Evolutionary conservation across 106 monocot species (phyloP).

Genomic region (Ottelia alismoides): DNA sequence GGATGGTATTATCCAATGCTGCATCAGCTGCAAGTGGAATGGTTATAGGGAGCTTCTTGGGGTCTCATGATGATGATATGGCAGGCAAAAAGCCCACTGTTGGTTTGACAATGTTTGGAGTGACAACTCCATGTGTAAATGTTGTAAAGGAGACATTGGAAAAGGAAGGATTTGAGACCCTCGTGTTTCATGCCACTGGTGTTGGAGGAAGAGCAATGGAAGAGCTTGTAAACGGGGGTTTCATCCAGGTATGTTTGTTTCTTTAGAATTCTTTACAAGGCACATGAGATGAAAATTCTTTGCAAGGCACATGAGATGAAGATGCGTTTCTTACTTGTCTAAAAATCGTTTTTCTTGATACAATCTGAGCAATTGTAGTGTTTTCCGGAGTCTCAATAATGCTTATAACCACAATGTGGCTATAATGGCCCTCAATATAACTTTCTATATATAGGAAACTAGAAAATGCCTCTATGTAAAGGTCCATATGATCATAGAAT

Average conservation of each 20-base stretch:
- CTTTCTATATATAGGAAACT: too few relatives aligned
- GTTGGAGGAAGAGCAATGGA: conserved; percentile 95
- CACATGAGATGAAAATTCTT: too few relatives aligned
- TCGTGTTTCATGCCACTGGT: conserved; percentile 94
- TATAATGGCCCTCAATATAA: too few relatives aligned
- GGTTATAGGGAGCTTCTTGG: conserved; percentile 34
- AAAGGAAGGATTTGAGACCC: conserved; percentile 70
- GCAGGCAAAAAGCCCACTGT: conserved; percentile 40
- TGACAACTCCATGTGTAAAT: conserved; percentile 78
- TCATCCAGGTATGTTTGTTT: conserved; percentile 48
- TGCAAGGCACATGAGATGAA: too few relatives aligned
- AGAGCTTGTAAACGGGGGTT: conserved; percentile 75
- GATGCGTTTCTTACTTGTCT: too few relatives aligned
- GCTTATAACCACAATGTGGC: too few relatives aligned
- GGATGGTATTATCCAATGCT: conserved; percentile 57
- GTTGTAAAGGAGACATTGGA: conserved; percentile 41
- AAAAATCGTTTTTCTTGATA: too few relatives aligned
- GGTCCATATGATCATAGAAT: too few relatives aligned
- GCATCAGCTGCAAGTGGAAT: conserved; percentile 78
- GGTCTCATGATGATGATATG: conserved; percentile 14
- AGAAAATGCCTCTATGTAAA: too few relatives aligned
- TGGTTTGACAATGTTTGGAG: conserved; percentile 94
- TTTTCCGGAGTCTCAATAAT: too few relatives aligned
- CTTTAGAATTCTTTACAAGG: neutral
- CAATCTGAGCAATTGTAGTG: too few relatives aligned